Evolutionary conservation across 1,139 yeast species (phyloP).

Genomic region (Pichia sp.): DNA sequence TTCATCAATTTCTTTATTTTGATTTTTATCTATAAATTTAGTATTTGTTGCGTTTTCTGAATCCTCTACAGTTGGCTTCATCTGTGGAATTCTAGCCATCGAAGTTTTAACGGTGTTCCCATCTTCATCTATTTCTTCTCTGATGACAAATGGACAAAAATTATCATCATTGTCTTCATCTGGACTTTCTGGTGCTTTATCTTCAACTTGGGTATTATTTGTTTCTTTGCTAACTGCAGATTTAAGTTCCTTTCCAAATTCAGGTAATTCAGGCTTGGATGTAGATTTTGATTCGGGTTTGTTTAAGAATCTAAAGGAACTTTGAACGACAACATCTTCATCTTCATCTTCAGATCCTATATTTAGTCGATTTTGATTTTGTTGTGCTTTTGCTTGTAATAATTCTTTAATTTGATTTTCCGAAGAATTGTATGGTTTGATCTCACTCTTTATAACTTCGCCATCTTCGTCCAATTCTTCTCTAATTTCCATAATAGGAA

Average conservation of each 20-base stretch:
- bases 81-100: slow-evolving; percentile 16
- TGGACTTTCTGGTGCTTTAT: not conserved
- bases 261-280: too few species aligned
- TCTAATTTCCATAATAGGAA: slow-evolving; percentile 73
- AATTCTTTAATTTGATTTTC: slow-evolving; percentile 11
- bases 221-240: too few species aligned
- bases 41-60: slow-evolving; percentile 1
- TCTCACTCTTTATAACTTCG: slow-evolving; percentile 43
- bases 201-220: not conserved
- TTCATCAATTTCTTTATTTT: slow-evolving; percentile 19
- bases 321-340: slow-evolving; percentile 60
- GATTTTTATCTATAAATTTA: slow-evolving; percentile 7
- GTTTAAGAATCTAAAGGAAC: too few species aligned
- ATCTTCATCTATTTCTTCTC: slow-evolving; percentile 75
- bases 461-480: slow-evolving; percentile 84
- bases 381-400: slow-evolving; percentile 1
- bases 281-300: too few species aligned
- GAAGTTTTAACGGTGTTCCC: slow-evolving; percentile 39
- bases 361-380: not conserved
- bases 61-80: slow-evolving; percentile 1
- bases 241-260: too few species aligned
- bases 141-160: slow-evolving; percentile 57
- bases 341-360: slow-evolving; percentile 61
- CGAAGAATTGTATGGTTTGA: slow-evolving; percentile 29
- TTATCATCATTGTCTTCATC: not conserved